Percentiles rank a stretch among this genome's conserved stretches.
These are phyloP conservation scores for Quercus bicolor DNA, from an alignment of 306 rosid species.

Conservation along the genomic window DNA sequence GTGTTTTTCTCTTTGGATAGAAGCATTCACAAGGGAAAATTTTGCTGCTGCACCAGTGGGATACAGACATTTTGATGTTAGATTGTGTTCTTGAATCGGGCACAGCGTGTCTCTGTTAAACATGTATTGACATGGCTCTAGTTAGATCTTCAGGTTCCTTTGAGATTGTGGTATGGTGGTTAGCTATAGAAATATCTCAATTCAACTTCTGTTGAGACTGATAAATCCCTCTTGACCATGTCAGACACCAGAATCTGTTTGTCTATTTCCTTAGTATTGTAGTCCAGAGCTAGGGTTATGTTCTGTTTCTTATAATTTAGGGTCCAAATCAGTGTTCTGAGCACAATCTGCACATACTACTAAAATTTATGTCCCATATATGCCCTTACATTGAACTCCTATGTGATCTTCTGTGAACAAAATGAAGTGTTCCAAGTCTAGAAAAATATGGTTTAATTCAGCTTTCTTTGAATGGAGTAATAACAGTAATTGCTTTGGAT, in stretches of 20 bases:
- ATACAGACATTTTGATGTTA: neutral
- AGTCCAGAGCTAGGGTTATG: neutral
- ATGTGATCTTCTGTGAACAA: neutral
- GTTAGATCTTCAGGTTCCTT: neutral
- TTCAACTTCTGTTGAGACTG: neutral
- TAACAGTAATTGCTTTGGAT: slow-evolving; percentile 24
- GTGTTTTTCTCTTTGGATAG: neutral
- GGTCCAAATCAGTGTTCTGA: neutral
- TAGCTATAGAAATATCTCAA: neutral
- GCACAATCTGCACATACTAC: neutral
- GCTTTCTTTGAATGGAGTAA: slow-evolving; percentile 2
- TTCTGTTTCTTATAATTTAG: neutral
- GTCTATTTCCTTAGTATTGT: neutral
- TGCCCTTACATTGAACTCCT: neutral
- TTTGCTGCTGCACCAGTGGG: neutral
- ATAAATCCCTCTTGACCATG: neutral
- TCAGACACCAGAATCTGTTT: neutral
- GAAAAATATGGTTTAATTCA: neutral
- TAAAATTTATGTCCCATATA: neutral
- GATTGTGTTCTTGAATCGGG: neutral
- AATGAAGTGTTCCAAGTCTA: neutral
- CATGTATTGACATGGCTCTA: neutral
- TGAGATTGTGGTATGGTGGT: neutral
- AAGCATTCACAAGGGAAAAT: neutral
- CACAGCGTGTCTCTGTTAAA: neutral